phyloP scores from a whole-genome alignment of 768 basidiomycete species.

The Tylopilus subfusipes region DNA sequence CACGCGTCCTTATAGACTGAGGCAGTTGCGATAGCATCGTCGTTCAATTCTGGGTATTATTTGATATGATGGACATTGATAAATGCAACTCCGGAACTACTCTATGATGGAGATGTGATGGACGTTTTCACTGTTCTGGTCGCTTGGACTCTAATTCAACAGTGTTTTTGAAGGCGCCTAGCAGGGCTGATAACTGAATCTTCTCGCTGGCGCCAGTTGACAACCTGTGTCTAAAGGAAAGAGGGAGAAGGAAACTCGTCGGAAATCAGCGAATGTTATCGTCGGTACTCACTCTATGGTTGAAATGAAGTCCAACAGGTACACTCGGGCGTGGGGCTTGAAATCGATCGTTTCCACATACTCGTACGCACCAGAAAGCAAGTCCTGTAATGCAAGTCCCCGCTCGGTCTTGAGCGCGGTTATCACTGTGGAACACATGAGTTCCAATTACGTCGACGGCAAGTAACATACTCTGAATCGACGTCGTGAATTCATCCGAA shows the following conservation, averaged over 20 bases:
- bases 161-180: conserved; percentile 91
- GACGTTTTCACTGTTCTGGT: background rate
- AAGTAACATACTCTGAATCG: conserved; percentile 64
- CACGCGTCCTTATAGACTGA: conserved; percentile 7
- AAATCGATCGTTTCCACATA: conserved; percentile 84
- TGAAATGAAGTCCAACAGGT: conserved; percentile 90
- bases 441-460: background rate
- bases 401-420: conserved; percentile 83
- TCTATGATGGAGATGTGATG: background rate
- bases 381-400: conserved; percentile 91
- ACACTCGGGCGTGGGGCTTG: conserved; percentile 81
- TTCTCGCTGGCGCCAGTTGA: conserved; percentile 94
- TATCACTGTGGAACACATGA: conserved; percentile 59
- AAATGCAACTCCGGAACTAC: background rate
- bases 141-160: conserved; percentile 68
- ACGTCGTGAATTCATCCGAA: conserved; percentile 90
- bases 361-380: conserved; percentile 89
- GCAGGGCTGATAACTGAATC: conserved; percentile 85
- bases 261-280: background rate
- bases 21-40: background rate
- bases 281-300: conserved; percentile 76
- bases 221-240: conserved; percentile 67
- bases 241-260: background rate
- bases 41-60: background rate
- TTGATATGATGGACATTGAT: background rate